Evolutionary conservation across 164 flowering plant genomes (phyloP), one percentile per base, ranked within the genome.

Genomic region (Echeveria elegans): DNA sequence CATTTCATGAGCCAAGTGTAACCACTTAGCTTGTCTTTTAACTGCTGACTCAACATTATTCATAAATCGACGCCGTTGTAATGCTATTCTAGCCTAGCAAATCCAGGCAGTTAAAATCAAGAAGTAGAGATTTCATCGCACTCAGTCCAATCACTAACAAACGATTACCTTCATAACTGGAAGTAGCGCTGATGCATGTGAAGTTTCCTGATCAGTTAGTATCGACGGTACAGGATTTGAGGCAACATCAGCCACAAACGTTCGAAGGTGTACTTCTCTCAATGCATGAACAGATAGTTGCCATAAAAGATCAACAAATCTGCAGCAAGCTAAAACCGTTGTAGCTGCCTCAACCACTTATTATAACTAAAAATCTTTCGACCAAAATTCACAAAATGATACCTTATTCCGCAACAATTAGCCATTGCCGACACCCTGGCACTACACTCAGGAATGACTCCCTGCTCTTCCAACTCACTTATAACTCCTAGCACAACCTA

Each of bases 371-470:
- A 26, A 21, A 6, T 0, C 48, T 43, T 18, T 12, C 28, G 28
- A 24, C 4, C 10, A 10, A 26, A n/a, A 8, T 24, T 10, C 28
- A 24, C 10, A 11, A 26, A 9, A 53, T 24, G 56, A 50, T 53
- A 95, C 98, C 99, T 92, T 34, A 93, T 96, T 41, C 98, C 99
- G 68, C 98, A 95, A 76, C 99, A 95, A 6, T 97, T 95, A 24
- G 99, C 99, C 24, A 95, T 87, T 0, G 99, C 92, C 0, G 99
- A 95, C 79, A 95, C 98, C 82, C 99, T 85, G 1, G 98, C 92
- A 82, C 92, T 95, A 72, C 99, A 92, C 78, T 97, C 83, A 2
- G 98, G 97, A 58, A 92, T 81, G 16, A 94, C 97, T 62, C 98
- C 97, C 78, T 95, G 98, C 2, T 97, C 85, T 77, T 95, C 99